Base-by-base conservation (phyloP, 106 monocot species). In the Phalaenopsis aphrodite region DNA sequence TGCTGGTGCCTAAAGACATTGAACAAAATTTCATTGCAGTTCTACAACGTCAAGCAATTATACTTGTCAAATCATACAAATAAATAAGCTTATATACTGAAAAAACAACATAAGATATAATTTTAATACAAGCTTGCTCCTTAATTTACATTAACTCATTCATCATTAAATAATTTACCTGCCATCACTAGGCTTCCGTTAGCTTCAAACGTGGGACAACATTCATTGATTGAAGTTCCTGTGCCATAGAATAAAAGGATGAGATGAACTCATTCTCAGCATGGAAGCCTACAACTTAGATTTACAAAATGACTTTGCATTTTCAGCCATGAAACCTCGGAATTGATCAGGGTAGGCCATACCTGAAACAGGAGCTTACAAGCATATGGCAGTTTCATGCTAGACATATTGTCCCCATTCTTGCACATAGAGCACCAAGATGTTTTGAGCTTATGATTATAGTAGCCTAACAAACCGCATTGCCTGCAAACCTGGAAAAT, bases 331-430 rank as follows among this genome's bases (percentile, higher is more conserved):
- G 14, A 52, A 52, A 52, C 14, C 52, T 48, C 48, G 7, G 9
- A 48, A 11, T 7, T 2, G 52, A 57, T 36, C 41, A 68, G 72
- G 55, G 49, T 55, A 76, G 17, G 5, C 67, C 19, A 19, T 83
- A 91, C 96, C 92, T 98, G 94, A 83, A 98, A 91, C 21, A 99
- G 83, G 85, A 99, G 92, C 88, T 99, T 99, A 91, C 99, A 99
- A 80, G 95, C 91, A 85, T 99, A 99, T 80, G 99, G 93, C 67
- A 99, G 77, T 78, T 91, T 95, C 91, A 95, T 86, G 42, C 86
- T 86, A 18, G 99, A 90, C 45, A 99, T 80, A 64, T 86, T 95
- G 8, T 93, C 89, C 41, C 99, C 93, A 75, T 79, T 95, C 85
- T 91, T 99, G 84, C 99, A 99, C 89, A 91, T 90, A 18, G 93